Conservation (phyloP, 352 stramenopile genomes). For the Paralagenidium karlingii region DNA sequence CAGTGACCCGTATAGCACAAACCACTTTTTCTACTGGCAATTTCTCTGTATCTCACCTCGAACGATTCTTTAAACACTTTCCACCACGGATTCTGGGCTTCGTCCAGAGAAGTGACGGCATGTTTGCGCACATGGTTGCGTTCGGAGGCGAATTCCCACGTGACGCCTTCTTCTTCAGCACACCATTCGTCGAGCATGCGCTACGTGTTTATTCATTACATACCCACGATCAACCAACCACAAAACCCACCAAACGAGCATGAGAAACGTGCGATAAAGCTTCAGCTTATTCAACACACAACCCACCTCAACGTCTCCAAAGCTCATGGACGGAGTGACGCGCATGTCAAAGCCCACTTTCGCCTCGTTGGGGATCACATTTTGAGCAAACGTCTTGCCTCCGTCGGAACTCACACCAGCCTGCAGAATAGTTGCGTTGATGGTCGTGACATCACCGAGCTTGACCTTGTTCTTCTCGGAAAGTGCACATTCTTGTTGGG, state of each 20-base stretch:
- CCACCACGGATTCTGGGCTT: conserved; percentile 38
- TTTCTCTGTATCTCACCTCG: conserved; percentile 8
- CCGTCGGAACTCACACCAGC: conserved; percentile 78
- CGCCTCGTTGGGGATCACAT: conserved; percentile 89
- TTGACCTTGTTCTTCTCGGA: conserved; percentile 85
- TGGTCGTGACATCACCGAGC: conserved; percentile 90
- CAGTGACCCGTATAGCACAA: too few relatives aligned
- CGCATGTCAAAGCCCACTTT: conserved; percentile 91
- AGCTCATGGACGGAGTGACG: conserved; percentile 81
- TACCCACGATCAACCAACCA: neutral
- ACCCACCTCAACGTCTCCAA: conserved; percentile 60
- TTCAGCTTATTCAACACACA: neutral
- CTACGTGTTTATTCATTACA: conserved; percentile 8
- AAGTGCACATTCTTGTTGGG: conserved; percentile 80
- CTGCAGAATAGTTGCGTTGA: conserved; percentile 92
- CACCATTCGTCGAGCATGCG: conserved; percentile 88
- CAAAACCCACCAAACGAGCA: neutral
- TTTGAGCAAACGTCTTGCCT: conserved; percentile 82
- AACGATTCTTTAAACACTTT: conserved; percentile 35
- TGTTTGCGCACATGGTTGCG: conserved; percentile 38
- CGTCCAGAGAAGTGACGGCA: conserved; percentile 39
- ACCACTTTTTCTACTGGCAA: neutral
- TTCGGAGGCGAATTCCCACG: conserved; percentile 56
- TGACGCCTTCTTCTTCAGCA: conserved; percentile 57
- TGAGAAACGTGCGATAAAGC: neutral